Conservation (phyloP, 257 asterid genomes). For the Nicotiana otophora region DNA sequence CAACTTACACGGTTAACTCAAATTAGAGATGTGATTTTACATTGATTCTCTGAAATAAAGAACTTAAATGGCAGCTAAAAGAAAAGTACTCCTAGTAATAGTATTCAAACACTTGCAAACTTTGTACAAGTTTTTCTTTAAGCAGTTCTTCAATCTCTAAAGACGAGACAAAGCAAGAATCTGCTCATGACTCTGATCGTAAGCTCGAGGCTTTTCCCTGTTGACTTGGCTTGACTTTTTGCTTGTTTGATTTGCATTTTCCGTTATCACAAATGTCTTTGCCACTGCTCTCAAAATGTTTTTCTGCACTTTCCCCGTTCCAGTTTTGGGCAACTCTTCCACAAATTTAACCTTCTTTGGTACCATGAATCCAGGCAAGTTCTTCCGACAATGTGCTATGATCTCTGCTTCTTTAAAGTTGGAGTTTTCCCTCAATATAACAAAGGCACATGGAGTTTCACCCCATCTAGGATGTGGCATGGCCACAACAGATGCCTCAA, state of each 20-base stretch:
- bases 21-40: no score
- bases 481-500: constrained; percentile 90
- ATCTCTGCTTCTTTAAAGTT: background rate
- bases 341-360: constrained; percentile 9
- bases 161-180: constrained; percentile 10
- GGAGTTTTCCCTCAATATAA: background rate
- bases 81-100: background rate
- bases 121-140: background rate
- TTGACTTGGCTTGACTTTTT: background rate
- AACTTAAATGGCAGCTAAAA: no score
- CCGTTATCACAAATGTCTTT: background rate
- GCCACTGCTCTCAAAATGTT: background rate
- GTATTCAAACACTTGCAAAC: background rate
- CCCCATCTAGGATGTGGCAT: constrained; percentile 92
- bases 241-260: background rate
- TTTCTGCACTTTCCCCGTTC: background rate
- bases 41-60: no score
- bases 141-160: background rate
- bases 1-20: no score
- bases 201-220: background rate
- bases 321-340: background rate
- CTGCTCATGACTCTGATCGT: constrained; percentile 1
- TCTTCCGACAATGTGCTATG: background rate
- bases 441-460: background rate
- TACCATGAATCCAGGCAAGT: background rate